A percentile compares a stretch with the other conserved stretches of the same genome.
phyloP scores from a whole-genome alignment of 139 green algal species.

The Closterium sp. region DNA sequence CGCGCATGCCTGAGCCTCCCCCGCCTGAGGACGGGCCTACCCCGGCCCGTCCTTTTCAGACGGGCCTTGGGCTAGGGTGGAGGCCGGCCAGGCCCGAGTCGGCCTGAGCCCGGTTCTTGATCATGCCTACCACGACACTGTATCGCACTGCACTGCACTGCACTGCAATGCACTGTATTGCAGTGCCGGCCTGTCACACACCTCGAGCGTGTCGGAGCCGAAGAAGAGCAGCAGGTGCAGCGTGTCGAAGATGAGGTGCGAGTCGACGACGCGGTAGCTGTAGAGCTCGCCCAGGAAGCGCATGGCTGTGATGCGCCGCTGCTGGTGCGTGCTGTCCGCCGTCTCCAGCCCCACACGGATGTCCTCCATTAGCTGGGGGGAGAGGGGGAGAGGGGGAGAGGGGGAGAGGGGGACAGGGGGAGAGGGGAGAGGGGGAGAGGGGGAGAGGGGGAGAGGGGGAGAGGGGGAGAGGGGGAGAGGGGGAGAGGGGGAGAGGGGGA shows the following conservation, averaged over 20 bases:
- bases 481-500: background rate
- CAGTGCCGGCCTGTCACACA: no score
- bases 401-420: background rate
- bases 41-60: no score
- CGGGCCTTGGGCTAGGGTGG: no score
- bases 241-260: conserved; percentile 75
- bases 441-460: background rate
- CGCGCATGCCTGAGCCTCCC: no score
- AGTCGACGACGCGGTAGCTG: conserved; percentile 70
- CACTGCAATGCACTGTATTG: no score
- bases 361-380: conserved; percentile 74
- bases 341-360: conserved; percentile 74
- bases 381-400: background rate
- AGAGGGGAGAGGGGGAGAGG: background rate
- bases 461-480: background rate
- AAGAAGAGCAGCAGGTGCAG: conserved; percentile 83
- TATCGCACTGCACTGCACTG: no score
- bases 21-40: no score
- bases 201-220: conserved; percentile 59
- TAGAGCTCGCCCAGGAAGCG: conserved; percentile 90
- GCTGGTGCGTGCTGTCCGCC: conserved; percentile 55
- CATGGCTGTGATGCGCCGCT: conserved; percentile 77
- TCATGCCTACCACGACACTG: no score
- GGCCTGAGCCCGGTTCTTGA: no score
- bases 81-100: no score